These are phyloP conservation scores for Fraxinus dipetala DNA, from an alignment of 305 asterid species.

Conservation along the genomic window DNA sequence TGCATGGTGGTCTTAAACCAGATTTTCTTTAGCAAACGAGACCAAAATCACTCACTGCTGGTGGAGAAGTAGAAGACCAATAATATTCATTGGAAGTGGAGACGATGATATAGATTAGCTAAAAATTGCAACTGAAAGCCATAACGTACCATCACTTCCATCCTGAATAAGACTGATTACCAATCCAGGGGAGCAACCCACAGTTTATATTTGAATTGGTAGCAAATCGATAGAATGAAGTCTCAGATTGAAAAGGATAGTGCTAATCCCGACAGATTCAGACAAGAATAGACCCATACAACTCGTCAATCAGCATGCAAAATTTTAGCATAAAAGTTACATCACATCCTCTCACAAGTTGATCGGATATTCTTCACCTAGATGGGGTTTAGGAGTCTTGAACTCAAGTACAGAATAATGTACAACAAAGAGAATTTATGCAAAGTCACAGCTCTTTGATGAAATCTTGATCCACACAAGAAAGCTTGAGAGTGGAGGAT, in stretches of 20 bases:
- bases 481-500: background rate
- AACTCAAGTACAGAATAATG: background rate
- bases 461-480: background rate
- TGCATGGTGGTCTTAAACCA: background rate
- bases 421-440: conserved; percentile 13
- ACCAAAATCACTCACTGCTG: background rate
- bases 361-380: background rate
- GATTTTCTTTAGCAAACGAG: background rate
- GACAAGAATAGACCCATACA: background rate
- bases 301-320: background rate
- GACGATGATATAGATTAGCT: background rate
- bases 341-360: background rate
- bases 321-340: background rate
- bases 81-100: background rate
- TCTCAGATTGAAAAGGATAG: background rate
- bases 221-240: background rate
- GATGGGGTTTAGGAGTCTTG: background rate
- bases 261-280: background rate
- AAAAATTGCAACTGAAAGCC: background rate
- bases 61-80: background rate
- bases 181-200: background rate
- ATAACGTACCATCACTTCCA: background rate
- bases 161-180: background rate
- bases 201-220: background rate
- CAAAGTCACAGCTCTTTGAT: background rate